These are phyloP conservation scores for Chlorokybus atmophyticus DNA, from an alignment of 139 green algal species.

Conservation along the genomic window DNA sequence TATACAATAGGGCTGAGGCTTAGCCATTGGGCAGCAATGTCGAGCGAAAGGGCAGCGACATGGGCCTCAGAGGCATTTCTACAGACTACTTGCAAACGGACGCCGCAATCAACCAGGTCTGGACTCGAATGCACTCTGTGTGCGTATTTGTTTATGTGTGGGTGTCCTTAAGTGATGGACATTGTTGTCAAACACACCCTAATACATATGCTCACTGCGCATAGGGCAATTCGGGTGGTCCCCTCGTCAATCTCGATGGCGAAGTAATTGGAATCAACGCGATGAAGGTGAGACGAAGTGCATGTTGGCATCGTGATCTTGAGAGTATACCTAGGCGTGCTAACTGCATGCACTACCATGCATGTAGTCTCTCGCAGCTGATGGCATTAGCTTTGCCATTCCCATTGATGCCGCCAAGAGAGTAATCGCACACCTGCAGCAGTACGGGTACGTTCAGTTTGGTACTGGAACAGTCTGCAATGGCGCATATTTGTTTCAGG, in stretches of 20 bases:
- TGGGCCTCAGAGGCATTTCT: slow-evolving; percentile 10
- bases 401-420: slow-evolving; percentile 30
- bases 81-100: slow-evolving; percentile 42
- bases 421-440: slow-evolving; percentile 31
- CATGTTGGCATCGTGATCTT: background rate
- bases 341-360: background rate
- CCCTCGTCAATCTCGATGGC: slow-evolving; percentile 36
- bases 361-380: slow-evolving; percentile 20
- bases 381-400: slow-evolving; percentile 37
- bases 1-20: slow-evolving; percentile 2
- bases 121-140: background rate
- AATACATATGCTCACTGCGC: slow-evolving; percentile 1
- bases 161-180: background rate
- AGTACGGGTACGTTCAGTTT: slow-evolving; percentile 16
- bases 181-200: background rate
- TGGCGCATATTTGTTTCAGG: background rate
- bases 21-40: slow-evolving; percentile 13
- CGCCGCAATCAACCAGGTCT: slow-evolving; percentile 33
- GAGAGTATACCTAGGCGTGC: background rate
- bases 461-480: background rate
- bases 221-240: slow-evolving; percentile 40
- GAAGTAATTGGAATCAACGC: slow-evolving; percentile 39
- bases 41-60: slow-evolving; percentile 31
- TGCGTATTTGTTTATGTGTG: slow-evolving; percentile 1
- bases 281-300: slow-evolving; percentile 27